A percentile compares a stretch with the other conserved stretches of the same genome.
Evolutionary conservation across 805 yeast genomes (phyloP).

Genomic region (Lipomyces mesembrius): DNA sequence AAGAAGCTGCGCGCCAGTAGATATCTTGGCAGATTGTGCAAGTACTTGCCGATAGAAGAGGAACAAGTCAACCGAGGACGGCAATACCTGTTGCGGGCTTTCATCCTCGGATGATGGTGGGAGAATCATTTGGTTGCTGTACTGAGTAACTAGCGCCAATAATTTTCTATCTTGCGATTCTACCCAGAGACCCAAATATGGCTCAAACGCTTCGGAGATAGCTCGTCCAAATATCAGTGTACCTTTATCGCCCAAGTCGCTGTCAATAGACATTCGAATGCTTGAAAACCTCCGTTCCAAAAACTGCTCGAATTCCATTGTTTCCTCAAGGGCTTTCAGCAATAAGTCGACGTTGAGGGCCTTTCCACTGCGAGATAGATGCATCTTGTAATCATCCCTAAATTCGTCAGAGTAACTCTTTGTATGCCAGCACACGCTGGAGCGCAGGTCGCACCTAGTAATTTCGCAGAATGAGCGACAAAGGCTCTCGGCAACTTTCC

Average conservation of each 20-base stretch:
- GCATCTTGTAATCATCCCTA: constrained; percentile 61
- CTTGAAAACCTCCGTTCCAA: constrained; percentile 62
- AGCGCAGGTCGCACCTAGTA: constrained; percentile 50
- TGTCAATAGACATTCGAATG: constrained; percentile 25
- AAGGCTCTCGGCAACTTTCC: constrained; percentile 71
- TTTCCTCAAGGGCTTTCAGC: constrained; percentile 69
- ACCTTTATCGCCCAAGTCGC: constrained; percentile 39
- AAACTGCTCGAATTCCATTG: constrained; percentile 81
- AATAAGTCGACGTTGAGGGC: constrained; percentile 65
- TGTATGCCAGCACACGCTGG: not conserved
- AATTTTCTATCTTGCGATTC: constrained; percentile 75
- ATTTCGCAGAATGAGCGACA: constrained; percentile 65
- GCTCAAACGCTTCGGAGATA: constrained; percentile 76
- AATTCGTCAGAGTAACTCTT: not conserved
- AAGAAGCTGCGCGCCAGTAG: constrained; percentile 51
- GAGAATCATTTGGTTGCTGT: constrained; percentile 61
- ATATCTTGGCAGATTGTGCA: constrained; percentile 66
- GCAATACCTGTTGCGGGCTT: constrained; percentile 68
- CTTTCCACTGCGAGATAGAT: constrained; percentile 47
- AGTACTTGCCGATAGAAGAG: constrained; percentile 73
- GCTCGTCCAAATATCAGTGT: constrained; percentile 46
- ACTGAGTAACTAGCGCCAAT: constrained; percentile 65
- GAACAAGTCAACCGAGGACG: constrained; percentile 86
- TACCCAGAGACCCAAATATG: constrained; percentile 84
- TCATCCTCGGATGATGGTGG: constrained; percentile 53